A percentile compares a stretch with the other conserved stretches of the same genome.
Evolutionary conservation across 2,329 filamentous ascomycete genomes (phyloP).

Genomic region (Aureobasidium sp.): DNA sequence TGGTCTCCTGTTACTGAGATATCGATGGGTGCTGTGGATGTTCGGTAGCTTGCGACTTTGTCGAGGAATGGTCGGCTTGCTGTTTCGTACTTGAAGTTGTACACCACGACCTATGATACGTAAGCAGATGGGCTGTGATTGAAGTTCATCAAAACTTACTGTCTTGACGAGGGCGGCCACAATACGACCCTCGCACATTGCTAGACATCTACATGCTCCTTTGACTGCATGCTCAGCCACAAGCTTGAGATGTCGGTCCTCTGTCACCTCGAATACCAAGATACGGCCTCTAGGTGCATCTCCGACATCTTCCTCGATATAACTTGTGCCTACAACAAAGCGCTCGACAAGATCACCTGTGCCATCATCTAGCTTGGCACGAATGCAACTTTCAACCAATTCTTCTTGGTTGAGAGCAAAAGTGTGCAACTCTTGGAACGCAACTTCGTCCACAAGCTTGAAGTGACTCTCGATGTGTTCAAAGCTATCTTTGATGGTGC

Average conservation of each 20-base stretch:
- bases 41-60: conserved; percentile 68
- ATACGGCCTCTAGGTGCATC: conserved; percentile 63
- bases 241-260: conserved; percentile 62
- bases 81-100: conserved; percentile 46
- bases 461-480: conserved; percentile 76
- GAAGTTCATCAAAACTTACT: conserved; percentile 35
- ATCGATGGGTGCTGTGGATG: conserved; percentile 76
- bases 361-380: conserved; percentile 59
- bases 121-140: conserved; percentile 14
- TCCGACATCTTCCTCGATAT: conserved; percentile 52
- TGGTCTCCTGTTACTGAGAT: conserved; percentile 63
- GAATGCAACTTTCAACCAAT: conserved; percentile 75
- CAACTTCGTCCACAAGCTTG: conserved; percentile 80
- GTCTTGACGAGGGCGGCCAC: conserved; percentile 88
- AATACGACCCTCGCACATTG: conserved; percentile 64
- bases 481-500: conserved; percentile 59
- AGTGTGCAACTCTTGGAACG: conserved; percentile 70
- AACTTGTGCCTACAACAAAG: conserved; percentile 87
- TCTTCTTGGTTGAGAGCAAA: conserved; percentile 60
- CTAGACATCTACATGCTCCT: conserved; percentile 73
- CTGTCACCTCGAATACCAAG: conserved; percentile 73
- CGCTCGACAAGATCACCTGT: conserved; percentile 53
- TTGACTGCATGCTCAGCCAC: conserved; percentile 62
- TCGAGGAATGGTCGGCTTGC: conserved; percentile 48
- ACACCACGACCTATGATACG: conserved; percentile 46